A percentile compares a stretch with the other conserved stretches of the same genome.
phyloP scores from a whole-genome alignment of 2,329 filamentous ascomycete genomes.

The Fusarium mangiferae region DNA sequence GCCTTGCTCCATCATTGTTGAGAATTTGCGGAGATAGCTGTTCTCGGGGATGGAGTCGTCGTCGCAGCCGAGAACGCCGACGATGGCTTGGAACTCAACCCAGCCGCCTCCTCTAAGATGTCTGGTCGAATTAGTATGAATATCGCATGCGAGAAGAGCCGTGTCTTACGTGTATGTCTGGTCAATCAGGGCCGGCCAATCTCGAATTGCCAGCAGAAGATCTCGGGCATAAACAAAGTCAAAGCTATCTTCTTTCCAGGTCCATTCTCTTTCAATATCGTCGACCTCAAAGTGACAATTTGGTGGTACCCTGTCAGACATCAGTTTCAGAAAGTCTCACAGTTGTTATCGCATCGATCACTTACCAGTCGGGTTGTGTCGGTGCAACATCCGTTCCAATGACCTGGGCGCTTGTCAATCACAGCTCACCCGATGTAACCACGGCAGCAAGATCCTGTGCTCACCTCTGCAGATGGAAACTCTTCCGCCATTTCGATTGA shows the following conservation, averaged over 20 bases:
- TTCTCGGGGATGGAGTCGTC: slow-evolving; percentile 37
- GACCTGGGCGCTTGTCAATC: slow-evolving; percentile 14
- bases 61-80: slow-evolving; percentile 36
- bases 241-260: slow-evolving; percentile 49
- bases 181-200: slow-evolving; percentile 48
- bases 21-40: slow-evolving; percentile 40
- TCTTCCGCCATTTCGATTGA: slow-evolving; percentile 52
- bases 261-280: slow-evolving; percentile 51
- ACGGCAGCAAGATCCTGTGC: not conserved
- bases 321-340: not conserved
- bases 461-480: slow-evolving; percentile 28
- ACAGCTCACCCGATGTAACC: not conserved
- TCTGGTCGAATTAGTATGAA: not conserved
- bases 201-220: slow-evolving; percentile 44
- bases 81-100: slow-evolving; percentile 40
- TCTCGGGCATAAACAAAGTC: slow-evolving; percentile 51
- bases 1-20: slow-evolving; percentile 43
- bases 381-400: slow-evolving; percentile 37
- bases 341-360: not conserved
- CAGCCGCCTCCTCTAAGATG: slow-evolving; percentile 30
- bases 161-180: slow-evolving; percentile 47
- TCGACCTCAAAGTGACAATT: slow-evolving; percentile 52
- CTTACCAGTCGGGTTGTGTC: slow-evolving; percentile 36
- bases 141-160: fast-evolving
- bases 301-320: slow-evolving; percentile 48